Percentiles rank a stretch among this genome's conserved stretches.
These are phyloP conservation scores for Scheffersomyces stambukii DNA, from an alignment of 1,139 yeast species.

Conservation along the genomic window DNA sequence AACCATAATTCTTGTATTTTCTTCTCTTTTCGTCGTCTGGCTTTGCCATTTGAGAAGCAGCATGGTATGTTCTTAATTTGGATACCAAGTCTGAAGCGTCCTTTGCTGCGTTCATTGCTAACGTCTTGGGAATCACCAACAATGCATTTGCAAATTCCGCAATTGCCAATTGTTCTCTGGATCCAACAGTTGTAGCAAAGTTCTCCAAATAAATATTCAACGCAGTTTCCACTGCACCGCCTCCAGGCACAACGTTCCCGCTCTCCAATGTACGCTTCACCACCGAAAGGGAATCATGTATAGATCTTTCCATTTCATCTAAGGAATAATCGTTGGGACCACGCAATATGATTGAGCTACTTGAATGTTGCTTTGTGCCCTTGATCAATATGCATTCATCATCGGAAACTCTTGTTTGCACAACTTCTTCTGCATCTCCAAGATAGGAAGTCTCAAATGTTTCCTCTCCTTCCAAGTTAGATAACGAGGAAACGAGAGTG, in stretches of 20 bases:
- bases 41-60: conserved; percentile 86
- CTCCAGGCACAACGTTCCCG: conserved; percentile 96
- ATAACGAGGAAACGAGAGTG: conserved; percentile 77
- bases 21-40: conserved; percentile 79
- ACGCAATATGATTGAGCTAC: conserved; percentile 87
- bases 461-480: conserved; percentile 97
- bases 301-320: conserved; percentile 97
- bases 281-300: conserved; percentile 91
- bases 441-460: conserved; percentile 83
- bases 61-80: conserved; percentile 92
- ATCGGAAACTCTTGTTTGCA: conserved; percentile 88
- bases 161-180: conserved; percentile 96
- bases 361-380: conserved; percentile 91
- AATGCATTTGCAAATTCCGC: conserved; percentile 94
- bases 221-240: conserved; percentile 98
- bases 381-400: conserved; percentile 95
- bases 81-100: conserved; percentile 94
- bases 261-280: conserved; percentile 95
- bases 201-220: conserved; percentile 91
- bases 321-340: conserved; percentile 95
- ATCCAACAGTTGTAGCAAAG: conserved; percentile 96
- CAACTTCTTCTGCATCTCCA: conserved; percentile 90
- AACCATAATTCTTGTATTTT: conserved; percentile 84
- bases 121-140: conserved; percentile 89
- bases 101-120: conserved; percentile 97